Evolutionary conservation across 2,329 filamentous ascomycete genomes (phyloP), one percentile per base, ranked within the genome.

Genomic region (Nigrospora sphaerica): DNA sequence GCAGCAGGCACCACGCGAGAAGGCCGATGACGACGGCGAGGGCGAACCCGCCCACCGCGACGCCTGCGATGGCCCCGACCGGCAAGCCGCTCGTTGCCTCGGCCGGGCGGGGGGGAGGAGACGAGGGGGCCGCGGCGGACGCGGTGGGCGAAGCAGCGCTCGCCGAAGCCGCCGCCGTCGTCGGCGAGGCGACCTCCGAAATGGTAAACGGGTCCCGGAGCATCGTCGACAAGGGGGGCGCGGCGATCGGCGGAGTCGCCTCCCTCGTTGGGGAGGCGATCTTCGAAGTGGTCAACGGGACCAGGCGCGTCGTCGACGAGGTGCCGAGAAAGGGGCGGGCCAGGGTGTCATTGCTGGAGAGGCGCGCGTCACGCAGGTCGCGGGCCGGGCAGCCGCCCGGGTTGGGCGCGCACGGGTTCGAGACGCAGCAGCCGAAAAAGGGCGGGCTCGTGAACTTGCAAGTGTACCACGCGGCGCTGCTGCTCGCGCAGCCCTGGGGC

Each of bases 401-500:
- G 13, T 47, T 6, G 19, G 19, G 7, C 19, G 10, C 16, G 45
- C 55, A 58, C 6, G 55, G 49, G 36, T 56, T 52, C 12, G 47
- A 47, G 16, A 19, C 19, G 48, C 57, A 59, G 47, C 57, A 59
- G 4, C 57, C 57, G 13, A 59, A n/a, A 38, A 59, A 59, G 6
- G 52, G 49, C 12, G 49, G 49, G 31, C 6, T 35, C 11, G 2
- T 36, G 19, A 7, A 14, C 3, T 11, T 17, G 49, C 57, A 59
- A 4, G 54, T 57, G 35, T 53, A 59, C 57, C 55, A 59, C 6
- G 16, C 2, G 2, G 35, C 12, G 18, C 14, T 3, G 9, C 16
- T 14, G 13, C 3, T 14, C 16, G 40, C 39, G 39, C 57, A 57
- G 23, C 12, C 42, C 48, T 57, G 49, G 1, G 18, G 6, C 3